These are phyloP conservation scores for Suillus discolor DNA, from an alignment of 768 basidiomycete genomes.

Conservation along the genomic window DNA sequence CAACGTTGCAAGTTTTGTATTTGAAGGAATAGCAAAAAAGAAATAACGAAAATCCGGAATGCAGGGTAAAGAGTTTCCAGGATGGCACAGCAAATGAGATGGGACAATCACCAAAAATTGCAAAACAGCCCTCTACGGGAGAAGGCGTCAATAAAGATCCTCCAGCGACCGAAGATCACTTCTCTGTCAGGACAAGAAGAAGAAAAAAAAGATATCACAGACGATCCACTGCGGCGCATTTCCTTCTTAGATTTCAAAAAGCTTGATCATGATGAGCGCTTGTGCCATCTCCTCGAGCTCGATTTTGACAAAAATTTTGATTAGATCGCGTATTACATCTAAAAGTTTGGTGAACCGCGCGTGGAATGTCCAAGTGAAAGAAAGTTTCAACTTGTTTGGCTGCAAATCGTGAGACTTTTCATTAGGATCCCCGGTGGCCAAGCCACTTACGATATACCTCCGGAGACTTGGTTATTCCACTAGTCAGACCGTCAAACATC, in stretches of 20 bases:
- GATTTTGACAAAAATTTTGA: not conserved
- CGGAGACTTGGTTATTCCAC: conserved; percentile 5
- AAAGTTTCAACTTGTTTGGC: conserved; percentile 1
- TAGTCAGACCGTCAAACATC: too few species aligned
- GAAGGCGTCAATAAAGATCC: conserved; percentile 12
- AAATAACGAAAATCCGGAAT: conserved; percentile 35
- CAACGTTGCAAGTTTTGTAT: conserved; percentile 20
- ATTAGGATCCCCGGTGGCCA: conserved; percentile 10
- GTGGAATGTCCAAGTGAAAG: conserved; percentile 2
- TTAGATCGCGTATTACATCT: conserved; percentile 5
- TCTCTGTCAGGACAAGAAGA: conserved; percentile 4
- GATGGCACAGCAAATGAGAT: conserved; percentile 10
- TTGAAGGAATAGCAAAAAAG: conserved; percentile 22
- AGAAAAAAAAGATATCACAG: conserved; percentile 16
- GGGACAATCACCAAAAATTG: conserved; percentile 5
- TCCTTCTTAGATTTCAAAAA: not conserved
- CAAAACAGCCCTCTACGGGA: not conserved
- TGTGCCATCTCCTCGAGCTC: not conserved
- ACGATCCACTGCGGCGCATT: conserved; percentile 13
- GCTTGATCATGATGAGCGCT: not conserved
- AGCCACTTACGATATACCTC: conserved; percentile 6
- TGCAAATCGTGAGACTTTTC: conserved; percentile 15
- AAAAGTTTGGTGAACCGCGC: not conserved
- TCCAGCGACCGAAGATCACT: conserved; percentile 14
- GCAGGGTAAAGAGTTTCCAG: conserved; percentile 13